Evolutionary conservation across 169 alveolate species (phyloP), one percentile per base, ranked within the genome.

Genomic region (Cryptosporidium parvum): DNA sequence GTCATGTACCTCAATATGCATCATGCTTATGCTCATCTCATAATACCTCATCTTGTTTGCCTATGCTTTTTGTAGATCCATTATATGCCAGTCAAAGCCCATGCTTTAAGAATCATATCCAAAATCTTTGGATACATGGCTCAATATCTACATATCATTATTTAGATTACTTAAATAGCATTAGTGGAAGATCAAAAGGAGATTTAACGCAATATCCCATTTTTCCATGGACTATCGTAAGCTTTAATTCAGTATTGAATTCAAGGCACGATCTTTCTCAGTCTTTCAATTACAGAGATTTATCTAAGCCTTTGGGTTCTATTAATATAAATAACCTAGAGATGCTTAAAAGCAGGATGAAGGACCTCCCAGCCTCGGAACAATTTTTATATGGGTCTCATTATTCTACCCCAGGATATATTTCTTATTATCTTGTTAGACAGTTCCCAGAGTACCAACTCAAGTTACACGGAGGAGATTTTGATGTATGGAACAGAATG

Each of bases 191-290:
- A 67, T 94, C 98, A 53, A 94, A 94, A 72, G 94, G 97, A 61
- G 99, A 98, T 91, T 93, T 98, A 71, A 94, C 99, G 5, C 98
- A 98, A 71, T 98, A 98, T 91, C 99, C 99, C 9, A 96, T 98
- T 5, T 97, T 96, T 85, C 99, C 99, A 3, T 98, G 99, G 99
- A 94, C 98, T 18, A 69, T 97, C 3, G 84, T 94, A 16, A 97
- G 97, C 80, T 97, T 96, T 91, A 85, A 52, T 21, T 91, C 96
- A 18, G 59, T 53, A n/a, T 71, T 95, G 12, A 93, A 93, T 56
- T 44, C 37, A 35, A 26, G 29, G 29, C 72, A 33, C 5, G 86
- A 58, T 42, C 73, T 69, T 4, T 39, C 45, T 23, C 70, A 29
- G 23, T 5, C 42, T 1, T 69, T 86, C 2, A 86, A 91, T 44